Evolutionary conservation across 1,139 yeast species (phyloP).

Genomic region (Candida sp.): DNA sequence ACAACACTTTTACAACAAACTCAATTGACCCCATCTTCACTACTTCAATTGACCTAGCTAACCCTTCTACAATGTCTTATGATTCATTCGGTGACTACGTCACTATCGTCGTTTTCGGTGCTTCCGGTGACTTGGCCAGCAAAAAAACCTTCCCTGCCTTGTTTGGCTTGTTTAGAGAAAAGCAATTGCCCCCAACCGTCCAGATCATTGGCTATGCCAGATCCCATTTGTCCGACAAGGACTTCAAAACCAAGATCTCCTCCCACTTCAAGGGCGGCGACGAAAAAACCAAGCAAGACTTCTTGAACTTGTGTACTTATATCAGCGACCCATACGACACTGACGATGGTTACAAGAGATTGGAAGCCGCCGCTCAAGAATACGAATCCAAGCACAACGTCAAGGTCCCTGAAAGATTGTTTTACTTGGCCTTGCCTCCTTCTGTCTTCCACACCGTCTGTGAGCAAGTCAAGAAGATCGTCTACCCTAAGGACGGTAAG

Average conservation of each 20-base stretch:
- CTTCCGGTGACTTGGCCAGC: conserved; percentile 96
- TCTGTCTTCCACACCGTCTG: conserved; percentile 87
- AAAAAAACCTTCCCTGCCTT: conserved; percentile 92
- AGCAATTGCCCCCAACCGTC: conserved; percentile 70
- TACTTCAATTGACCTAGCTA: neutral
- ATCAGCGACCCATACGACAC: conserved; percentile 81
- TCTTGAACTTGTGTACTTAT: conserved; percentile 68
- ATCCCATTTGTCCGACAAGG: conserved; percentile 69
- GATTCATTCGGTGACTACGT: conserved; percentile 61
- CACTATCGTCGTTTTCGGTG: conserved; percentile 88
- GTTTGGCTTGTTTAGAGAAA: conserved; percentile 77
- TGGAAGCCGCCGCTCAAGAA: conserved; percentile 57
- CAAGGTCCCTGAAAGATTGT: conserved; percentile 65
- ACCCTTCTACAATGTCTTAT: neutral
- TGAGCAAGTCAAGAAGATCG: conserved; percentile 66
- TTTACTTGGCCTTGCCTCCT: conserved; percentile 95
- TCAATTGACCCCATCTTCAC: neutral
- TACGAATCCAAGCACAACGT: conserved; percentile 57
- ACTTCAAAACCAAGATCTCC: conserved; percentile 67
- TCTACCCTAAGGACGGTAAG: conserved; percentile 66
- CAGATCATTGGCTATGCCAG: conserved; percentile 94
- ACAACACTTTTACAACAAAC: neutral
- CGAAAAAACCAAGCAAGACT: conserved; percentile 59
- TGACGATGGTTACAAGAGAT: conserved; percentile 68
- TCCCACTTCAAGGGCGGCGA: conserved; percentile 63